Evolutionary conservation across 164 flowering plant species (phyloP), one percentile per base, ranked within the genome.

Genomic region (Kalanchoe fedtschenkoi): DNA sequence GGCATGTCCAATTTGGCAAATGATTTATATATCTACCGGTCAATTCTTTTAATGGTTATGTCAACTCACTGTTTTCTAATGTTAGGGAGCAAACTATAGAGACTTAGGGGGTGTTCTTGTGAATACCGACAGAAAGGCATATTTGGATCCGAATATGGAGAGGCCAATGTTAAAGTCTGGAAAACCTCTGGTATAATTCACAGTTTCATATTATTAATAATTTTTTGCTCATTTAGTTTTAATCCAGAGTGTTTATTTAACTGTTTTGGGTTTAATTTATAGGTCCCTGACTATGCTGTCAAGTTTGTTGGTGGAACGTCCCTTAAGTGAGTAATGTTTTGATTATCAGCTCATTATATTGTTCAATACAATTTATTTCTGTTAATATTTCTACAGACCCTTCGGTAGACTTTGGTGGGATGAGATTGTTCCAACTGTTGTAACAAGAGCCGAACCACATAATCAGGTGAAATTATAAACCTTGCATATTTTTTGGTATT

Each of bases 281-380:
- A 89, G 95, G 82, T 88, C 1, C 97, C 97, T n/a, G 85, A 89
- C 47, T 88, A 91, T 69, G 96, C 95, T 0, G 79, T 91, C 75
- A 68, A 61, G 6, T 90, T 87, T 67, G 75, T 78, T 0, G 37
- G 47, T 3, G 97, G 98, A 26, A 53, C 60, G 6, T 92, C 98
- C 8, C 32, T 78, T 5, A 89, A 89, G 98, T 92, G 78, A 65
- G 83, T 11, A 3, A 10, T n/a, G n/a, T n/a, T n/a, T n/a, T n/a
- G n/a, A n/a, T n/a, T 4, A 6, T 1, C 19, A 56, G 5, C 0
- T 7, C 15, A 63, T 11, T 29, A 11, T 14, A 6, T 1, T 13
- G 13, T 61, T 28, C 2, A 61, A 17, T 19, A 34, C 11, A 10
- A 39, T 22, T 16, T 22, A 28, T 26, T 19, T n/a, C 5, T 19